phyloP scores from a whole-genome alignment of 2,329 filamentous ascomycete genomes.

The Trichoderma gracile region DNA sequence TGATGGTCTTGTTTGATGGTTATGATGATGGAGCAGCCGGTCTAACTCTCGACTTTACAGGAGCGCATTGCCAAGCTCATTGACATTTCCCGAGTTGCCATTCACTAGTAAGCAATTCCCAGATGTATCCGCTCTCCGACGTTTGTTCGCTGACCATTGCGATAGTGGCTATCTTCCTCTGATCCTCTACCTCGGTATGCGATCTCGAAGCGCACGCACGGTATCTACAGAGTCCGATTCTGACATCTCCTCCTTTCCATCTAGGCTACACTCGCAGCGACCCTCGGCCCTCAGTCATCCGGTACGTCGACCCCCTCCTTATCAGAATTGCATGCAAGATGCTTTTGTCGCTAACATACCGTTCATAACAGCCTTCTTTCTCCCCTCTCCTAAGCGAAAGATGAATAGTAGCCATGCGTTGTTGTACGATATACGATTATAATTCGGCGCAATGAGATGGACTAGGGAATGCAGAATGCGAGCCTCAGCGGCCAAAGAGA shows the following conservation, averaged over 20 bases:
- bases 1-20: background rate
- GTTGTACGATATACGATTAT: constrained; percentile 22
- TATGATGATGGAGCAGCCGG: constrained; percentile 14
- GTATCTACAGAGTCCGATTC: constrained; percentile 24
- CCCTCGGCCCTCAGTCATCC: constrained; percentile 73
- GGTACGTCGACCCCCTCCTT: constrained; percentile 42
- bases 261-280: constrained; percentile 91
- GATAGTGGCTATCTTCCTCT: constrained; percentile 89
- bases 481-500: constrained; percentile 3
- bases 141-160: constrained; percentile 39
- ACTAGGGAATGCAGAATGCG: background rate
- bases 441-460: background rate
- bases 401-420: background rate
- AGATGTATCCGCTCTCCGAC: background rate
- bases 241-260: constrained; percentile 30
- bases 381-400: constrained; percentile 57
- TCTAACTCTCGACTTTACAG: constrained; percentile 47
- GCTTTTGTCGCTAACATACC: constrained; percentile 30
- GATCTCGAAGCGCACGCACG: constrained; percentile 29
- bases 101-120: constrained; percentile 77
- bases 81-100: constrained; percentile 86
- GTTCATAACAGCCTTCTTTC: constrained; percentile 56
- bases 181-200: constrained; percentile 90
- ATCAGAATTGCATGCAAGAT: background rate
- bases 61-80: constrained; percentile 98